Percentiles rank a stretch among this genome's conserved stretches.
phyloP scores from a whole-genome alignment of 805 yeast species.

The Cyberlindnera meyerae region DNA sequence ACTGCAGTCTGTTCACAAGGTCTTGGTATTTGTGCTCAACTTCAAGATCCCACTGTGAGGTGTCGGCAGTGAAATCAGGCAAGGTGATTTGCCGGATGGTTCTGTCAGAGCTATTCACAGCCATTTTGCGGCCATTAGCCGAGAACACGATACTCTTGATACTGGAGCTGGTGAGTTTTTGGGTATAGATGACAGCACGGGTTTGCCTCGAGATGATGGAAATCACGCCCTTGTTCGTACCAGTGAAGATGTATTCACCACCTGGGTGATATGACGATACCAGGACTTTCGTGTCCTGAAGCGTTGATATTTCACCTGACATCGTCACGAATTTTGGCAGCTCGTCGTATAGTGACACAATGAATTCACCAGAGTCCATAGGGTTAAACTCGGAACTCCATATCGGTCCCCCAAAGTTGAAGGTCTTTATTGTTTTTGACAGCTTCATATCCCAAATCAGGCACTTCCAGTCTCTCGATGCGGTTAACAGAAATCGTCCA shows the following conservation, averaged over 20 bases:
- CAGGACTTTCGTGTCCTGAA: constrained; percentile 19
- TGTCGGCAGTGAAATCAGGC: constrained; percentile 29
- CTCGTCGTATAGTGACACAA: constrained; percentile 64
- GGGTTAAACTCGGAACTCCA: constrained; percentile 68
- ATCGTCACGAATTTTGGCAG: constrained; percentile 48
- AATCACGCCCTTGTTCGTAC: constrained; percentile 78
- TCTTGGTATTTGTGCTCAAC: constrained; percentile 83
- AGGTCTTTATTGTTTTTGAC: constrained; percentile 36
- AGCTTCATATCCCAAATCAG: constrained; percentile 71
- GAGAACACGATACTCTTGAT: constrained; percentile 65
- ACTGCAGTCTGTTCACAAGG: constrained; percentile 79
- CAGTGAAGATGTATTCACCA: constrained; percentile 58
- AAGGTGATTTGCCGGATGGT: constrained; percentile 58
- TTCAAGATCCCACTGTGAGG: constrained; percentile 45
- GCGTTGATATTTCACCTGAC: constrained; percentile 19
- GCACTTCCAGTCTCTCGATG: constrained; percentile 79
- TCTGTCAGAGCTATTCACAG: constrained; percentile 74
- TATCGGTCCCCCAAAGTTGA: constrained; percentile 62
- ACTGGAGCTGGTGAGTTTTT: constrained; percentile 60
- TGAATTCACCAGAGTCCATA: constrained; percentile 38
- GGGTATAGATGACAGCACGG: constrained; percentile 37
- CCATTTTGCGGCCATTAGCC: constrained; percentile 54
- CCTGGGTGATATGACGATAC: constrained; percentile 43
- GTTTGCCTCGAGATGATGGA: constrained; percentile 37
- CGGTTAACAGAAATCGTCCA: constrained; percentile 63